A percentile compares a stretch with the other conserved stretches of the same genome.
These are phyloP conservation scores for Ministeria vibrans DNA, from an alignment of 78 protist species.

Conservation along the genomic window DNA sequence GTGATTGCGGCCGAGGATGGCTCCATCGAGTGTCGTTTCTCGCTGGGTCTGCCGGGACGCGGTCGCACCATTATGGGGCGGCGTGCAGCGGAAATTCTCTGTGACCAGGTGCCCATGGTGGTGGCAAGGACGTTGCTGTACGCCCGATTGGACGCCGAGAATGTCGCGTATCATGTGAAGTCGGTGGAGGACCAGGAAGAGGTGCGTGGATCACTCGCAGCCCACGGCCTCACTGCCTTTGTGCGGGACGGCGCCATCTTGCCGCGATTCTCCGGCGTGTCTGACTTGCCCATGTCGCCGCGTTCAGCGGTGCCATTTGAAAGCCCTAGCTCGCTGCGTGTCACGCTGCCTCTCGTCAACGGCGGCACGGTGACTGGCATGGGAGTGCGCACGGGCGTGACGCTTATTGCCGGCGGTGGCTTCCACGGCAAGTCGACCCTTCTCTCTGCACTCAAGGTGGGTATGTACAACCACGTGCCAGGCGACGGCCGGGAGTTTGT, in stretches of 20 bases:
- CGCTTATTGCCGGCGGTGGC: constrained; percentile 60
- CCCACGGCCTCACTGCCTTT: constrained; percentile 33
- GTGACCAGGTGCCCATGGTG: too few species aligned
- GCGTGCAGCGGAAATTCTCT: too few species aligned
- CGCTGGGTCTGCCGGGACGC: too few species aligned
- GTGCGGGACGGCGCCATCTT: constrained; percentile 51
- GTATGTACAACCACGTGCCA: constrained; percentile 44
- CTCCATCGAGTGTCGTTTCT: too few species aligned
- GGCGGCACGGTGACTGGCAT: constrained; percentile 29
- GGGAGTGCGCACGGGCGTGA: constrained; percentile 51
- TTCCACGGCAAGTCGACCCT: constrained; percentile 68
- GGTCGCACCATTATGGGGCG: too few species aligned
- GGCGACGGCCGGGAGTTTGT: constrained; percentile 68
- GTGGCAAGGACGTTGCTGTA: too few species aligned
- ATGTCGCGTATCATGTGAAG: too few species aligned
- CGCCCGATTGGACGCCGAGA: too few species aligned
- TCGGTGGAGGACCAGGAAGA: constrained; percentile 43
- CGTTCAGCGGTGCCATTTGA: background rate
- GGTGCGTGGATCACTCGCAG: constrained; percentile 6
- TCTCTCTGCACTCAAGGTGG: constrained; percentile 46
- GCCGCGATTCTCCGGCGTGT: constrained; percentile 38
- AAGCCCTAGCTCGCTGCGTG: constrained; percentile 18
- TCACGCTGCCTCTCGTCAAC: constrained; percentile 22
- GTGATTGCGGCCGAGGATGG: constrained; percentile 12
- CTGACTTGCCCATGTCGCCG: constrained; percentile 24